A percentile compares a stretch with the other conserved stretches of the same genome.
Evolutionary conservation across 2,329 filamentous ascomycete genomes (phyloP).

Genomic region (Fusarium euwallaceae): DNA sequence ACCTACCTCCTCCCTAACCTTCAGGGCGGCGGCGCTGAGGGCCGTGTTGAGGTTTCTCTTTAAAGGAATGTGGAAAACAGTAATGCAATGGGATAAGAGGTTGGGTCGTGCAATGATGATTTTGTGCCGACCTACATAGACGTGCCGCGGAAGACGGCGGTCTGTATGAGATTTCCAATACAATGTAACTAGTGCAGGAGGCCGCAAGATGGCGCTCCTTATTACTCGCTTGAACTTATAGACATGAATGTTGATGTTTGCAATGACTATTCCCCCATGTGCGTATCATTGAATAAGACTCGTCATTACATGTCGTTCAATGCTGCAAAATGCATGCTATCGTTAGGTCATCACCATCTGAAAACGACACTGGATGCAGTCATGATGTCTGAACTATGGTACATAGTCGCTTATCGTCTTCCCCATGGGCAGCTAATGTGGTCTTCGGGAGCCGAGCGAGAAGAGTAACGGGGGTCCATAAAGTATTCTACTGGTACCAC

Average conservation of each 20-base stretch:
- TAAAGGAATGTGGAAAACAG: slow-evolving; percentile 55
- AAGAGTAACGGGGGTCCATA: not conserved
- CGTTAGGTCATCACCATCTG: too few relatives aligned
- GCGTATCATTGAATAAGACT: not conserved
- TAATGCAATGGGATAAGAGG: slow-evolving; percentile 45
- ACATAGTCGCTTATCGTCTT: not conserved
- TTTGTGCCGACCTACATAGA: slow-evolving; percentile 47
- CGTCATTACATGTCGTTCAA: not conserved
- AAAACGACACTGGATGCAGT: not conserved
- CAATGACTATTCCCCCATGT: slow-evolving; percentile 19
- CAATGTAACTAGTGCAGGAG: slow-evolving; percentile 53
- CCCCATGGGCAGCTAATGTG: not conserved
- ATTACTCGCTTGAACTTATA: slow-evolving; percentile 52
- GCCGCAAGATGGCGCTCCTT: slow-evolving; percentile 50
- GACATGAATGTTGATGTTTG: slow-evolving; percentile 47
- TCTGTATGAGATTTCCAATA: slow-evolving; percentile 56
- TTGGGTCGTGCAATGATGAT: slow-evolving; percentile 52
- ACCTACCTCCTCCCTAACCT: slow-evolving; percentile 92
- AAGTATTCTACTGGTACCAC: not conserved
- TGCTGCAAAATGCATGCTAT: not conserved
- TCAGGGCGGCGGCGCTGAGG: slow-evolving; percentile 80
- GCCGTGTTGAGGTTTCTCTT: slow-evolving; percentile 90
- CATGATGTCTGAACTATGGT: not conserved
- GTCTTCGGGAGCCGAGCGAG: not conserved
- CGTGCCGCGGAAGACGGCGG: slow-evolving; percentile 46